Percentiles rank a stretch among this genome's conserved stretches.
These are phyloP conservation scores for Strobilomyces echinocephalus DNA, from an alignment of 768 basidiomycete genomes.

Conservation along the genomic window DNA sequence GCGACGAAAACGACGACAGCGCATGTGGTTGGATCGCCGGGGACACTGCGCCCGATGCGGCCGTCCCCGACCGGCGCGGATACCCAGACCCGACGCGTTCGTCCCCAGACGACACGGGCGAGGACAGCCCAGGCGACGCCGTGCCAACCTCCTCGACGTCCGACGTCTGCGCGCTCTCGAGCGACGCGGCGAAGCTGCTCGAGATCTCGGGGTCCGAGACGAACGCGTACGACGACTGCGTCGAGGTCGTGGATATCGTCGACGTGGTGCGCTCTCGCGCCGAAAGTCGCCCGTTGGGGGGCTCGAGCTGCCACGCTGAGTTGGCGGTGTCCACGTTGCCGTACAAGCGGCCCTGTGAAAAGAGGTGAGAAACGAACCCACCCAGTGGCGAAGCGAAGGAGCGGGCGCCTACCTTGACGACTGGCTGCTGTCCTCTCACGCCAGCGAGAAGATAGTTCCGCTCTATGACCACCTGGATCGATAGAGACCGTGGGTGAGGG, in stretches of 20 bases:
- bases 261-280: constrained; percentile 71
- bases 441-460: constrained; percentile 68
- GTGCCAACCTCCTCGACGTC: constrained; percentile 60
- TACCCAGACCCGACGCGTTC: constrained; percentile 33
- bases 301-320: constrained; percentile 79
- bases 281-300: constrained; percentile 47
- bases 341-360: constrained; percentile 58
- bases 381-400: background rate
- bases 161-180: constrained; percentile 69
- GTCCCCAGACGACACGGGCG: constrained; percentile 59
- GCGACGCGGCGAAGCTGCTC: constrained; percentile 77
- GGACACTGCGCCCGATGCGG: constrained; percentile 51
- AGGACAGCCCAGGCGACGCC: constrained; percentile 56
- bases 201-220: constrained; percentile 83
- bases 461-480: constrained; percentile 63
- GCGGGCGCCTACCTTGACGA: constrained; percentile 58
- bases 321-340: constrained; percentile 59
- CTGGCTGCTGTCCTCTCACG: constrained; percentile 62
- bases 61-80: constrained; percentile 18
- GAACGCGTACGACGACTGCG: constrained; percentile 76
- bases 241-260: constrained; percentile 68
- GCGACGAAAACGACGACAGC: constrained; percentile 71
- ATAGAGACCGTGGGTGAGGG: background rate
- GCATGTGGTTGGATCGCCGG: constrained; percentile 51
- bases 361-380: background rate